Evolutionary conservation across 2,329 filamentous ascomycete species (phyloP), one percentile per base, ranked within the genome.

Genomic region (Scedosporium dehoogii): DNA sequence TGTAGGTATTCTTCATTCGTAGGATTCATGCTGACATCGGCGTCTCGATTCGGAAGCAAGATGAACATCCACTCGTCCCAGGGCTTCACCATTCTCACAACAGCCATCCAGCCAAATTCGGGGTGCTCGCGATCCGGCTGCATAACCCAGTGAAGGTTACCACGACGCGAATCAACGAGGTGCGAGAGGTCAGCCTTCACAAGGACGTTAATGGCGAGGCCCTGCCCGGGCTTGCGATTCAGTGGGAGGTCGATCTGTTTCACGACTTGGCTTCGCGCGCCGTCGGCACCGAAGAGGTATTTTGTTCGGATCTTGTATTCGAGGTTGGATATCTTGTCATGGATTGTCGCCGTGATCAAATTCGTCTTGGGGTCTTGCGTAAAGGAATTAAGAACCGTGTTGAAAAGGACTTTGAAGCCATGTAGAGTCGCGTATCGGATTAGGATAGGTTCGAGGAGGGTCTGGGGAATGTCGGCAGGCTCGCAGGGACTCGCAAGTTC

Each of bases 51-150:
- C 0, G 81, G 78, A n/a, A 85, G 72, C 14, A 85, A 69, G 62
- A 83, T 81, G 55, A 82, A 81, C 73, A 83, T 76, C 83, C 84
- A 88, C 72, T 87, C 81, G 65, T 81, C 69, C 84, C 84, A 87
- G 0, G 84, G 79, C 71, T 81, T 84, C 3, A 87, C 82, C 83
- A 87, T 86, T 23, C 85, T 75, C 2, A 79, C 74, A 65, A 84
- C 71, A 3, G 70, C 72, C 42, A 73, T 73, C 78, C 79, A 83
- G 0, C 75, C 81, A 71, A 81, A 85, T 0, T 73, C 73, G 0
- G 80, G 79, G 60, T 79, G 73, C 61, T 83, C 78, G 2, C 70
- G 70, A 63, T 83, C 79, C 0, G 85, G 83, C 65, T 80, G 78
- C 68, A 87, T 74, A 1, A 85, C 73, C 79, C 82, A 86, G 68